phyloP scores from a whole-genome alignment of 202 grass and related monocot species.

The Bolboschoenoplectus hybrid region DNA sequence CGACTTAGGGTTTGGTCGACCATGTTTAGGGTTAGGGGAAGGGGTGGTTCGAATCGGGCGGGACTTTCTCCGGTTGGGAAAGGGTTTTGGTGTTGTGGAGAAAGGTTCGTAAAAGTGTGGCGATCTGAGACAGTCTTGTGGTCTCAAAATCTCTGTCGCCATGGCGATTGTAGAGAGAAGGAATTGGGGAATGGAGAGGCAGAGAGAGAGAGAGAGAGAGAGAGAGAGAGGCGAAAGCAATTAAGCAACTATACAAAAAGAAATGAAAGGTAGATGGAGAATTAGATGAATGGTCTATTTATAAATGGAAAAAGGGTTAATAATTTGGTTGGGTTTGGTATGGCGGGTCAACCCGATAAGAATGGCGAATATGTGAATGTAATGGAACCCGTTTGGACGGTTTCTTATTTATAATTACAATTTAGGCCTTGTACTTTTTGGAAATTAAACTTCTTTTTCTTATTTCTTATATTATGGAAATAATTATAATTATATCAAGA shows the following conservation, averaged over 20 bases:
- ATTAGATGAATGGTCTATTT: not conserved
- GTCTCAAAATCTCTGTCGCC: conserved; percentile 31
- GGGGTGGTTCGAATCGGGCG: not conserved
- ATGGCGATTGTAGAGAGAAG: not conserved
- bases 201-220: not conserved
- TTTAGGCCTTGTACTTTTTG: too few species aligned
- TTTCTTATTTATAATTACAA: not conserved
- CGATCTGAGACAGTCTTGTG: conserved; percentile 38
- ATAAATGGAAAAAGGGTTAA: not conserved
- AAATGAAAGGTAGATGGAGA: not conserved
- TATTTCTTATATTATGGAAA: not conserved
- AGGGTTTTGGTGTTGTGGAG: not conserved
- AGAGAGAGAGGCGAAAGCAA: not conserved
- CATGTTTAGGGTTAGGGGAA: not conserved
- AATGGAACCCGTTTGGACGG: not conserved
- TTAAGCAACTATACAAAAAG: not conserved
- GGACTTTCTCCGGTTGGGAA: conserved; percentile 1
- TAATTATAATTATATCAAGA: not conserved
- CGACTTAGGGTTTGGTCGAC: not conserved
- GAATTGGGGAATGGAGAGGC: not conserved
- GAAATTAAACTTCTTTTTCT: too few species aligned
- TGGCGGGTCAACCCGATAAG: not conserved
- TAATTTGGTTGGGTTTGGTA: not conserved
- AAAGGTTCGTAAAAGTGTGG: conserved; percentile 27
- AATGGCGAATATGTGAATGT: not conserved